phyloP scores from a whole-genome alignment of 306 rosid species.

The Lagenaria siceraria region DNA sequence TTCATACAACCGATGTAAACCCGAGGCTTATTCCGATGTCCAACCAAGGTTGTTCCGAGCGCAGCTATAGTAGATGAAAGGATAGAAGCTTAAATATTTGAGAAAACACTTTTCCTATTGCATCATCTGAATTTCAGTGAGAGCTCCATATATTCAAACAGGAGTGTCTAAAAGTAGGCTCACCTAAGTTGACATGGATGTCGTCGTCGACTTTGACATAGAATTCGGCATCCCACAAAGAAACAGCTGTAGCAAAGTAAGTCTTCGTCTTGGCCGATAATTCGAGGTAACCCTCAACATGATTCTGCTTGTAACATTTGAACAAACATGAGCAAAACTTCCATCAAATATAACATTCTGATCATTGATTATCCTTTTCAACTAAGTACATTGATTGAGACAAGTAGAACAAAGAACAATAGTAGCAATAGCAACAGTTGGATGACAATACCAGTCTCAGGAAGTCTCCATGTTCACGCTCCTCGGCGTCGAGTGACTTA shows the following conservation, averaged over 20 bases:
- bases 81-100: not conserved
- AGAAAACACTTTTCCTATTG: not conserved
- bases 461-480: slow-evolving; percentile 53
- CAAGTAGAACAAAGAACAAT: not conserved
- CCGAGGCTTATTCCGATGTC: slow-evolving; percentile 48
- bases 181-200: slow-evolving; percentile 83
- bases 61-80: slow-evolving; percentile 34
- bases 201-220: slow-evolving; percentile 92
- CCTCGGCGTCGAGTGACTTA: slow-evolving; percentile 72
- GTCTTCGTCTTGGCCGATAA: slow-evolving; percentile 70
- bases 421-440: not conserved
- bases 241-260: slow-evolving; percentile 60
- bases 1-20: slow-evolving; percentile 94
- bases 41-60: slow-evolving; percentile 45
- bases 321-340: not conserved
- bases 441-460: slow-evolving; percentile 58
- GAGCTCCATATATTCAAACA: no score
- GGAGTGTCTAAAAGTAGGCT: not conserved
- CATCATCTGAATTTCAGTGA: no score
- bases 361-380: not conserved
- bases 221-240: slow-evolving; percentile 77
- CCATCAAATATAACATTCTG: not conserved
- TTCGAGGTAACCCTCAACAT: slow-evolving; percentile 63
- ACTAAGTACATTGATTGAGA: not conserved
- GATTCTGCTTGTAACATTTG: slow-evolving; percentile 30